Evolutionary conservation across 164 flowering plant species (phyloP).

Genomic region (Amborella trichopoda): DNA sequence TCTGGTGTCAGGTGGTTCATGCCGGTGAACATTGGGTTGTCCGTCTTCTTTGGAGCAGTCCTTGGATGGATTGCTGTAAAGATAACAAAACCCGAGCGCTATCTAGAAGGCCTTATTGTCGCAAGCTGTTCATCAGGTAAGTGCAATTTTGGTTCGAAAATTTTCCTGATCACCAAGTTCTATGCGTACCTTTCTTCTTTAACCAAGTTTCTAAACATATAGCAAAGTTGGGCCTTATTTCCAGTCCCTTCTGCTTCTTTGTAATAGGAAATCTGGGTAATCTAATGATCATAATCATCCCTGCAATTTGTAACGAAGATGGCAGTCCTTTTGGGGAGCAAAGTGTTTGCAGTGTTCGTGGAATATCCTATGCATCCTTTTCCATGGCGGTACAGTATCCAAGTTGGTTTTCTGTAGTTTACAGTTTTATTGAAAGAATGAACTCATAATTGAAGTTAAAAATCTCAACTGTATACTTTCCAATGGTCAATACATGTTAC

Average conservation of each 20-base stretch:
- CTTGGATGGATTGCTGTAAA: slow-evolving; percentile 84
- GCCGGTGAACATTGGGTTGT: slow-evolving; percentile 77
- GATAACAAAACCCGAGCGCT: slow-evolving; percentile 49
- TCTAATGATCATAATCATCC: slow-evolving; percentile 66
- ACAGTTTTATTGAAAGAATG: too few relatives aligned
- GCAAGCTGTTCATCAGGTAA: slow-evolving; percentile 78
- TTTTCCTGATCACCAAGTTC: background rate
- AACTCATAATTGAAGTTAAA: too few relatives aligned
- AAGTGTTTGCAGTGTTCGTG: slow-evolving; percentile 31
- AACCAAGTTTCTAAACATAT: background rate
- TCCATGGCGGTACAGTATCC: slow-evolving; percentile 99
- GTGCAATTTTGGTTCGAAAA: background rate
- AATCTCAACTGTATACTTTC: too few relatives aligned
- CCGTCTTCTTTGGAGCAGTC: slow-evolving; percentile 58
- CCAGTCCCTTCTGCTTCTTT: background rate
- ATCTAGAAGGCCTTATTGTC: slow-evolving; percentile 65
- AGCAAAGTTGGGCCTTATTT: background rate
- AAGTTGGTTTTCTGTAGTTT: too few relatives aligned
- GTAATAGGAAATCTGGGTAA: slow-evolving; percentile 77
- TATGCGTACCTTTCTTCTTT: background rate
- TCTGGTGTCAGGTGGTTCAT: slow-evolving; percentile 81
- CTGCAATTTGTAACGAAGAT: slow-evolving; percentile 66
- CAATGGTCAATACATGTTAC: too few relatives aligned
- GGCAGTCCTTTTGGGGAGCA: slow-evolving; percentile 66
- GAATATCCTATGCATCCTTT: slow-evolving; percentile 80